Conservation (phyloP, 2,329 filamentous ascomycete species). For the Colletotrichum sp. region DNA sequence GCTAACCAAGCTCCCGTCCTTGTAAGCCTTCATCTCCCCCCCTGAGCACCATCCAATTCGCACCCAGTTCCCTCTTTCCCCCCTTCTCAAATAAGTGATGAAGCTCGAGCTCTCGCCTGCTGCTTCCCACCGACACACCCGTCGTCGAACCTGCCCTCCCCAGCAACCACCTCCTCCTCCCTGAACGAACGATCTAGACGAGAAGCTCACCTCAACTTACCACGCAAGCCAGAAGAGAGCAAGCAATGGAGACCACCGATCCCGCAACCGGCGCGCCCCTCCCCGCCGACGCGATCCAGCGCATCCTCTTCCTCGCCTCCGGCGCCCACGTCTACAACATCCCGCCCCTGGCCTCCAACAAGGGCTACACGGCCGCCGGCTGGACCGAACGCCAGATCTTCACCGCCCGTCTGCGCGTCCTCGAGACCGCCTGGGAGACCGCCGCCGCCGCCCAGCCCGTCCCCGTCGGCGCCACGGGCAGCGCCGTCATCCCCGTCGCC, state of each 20-base stretch:
- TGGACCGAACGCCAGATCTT: slow-evolving; percentile 88
- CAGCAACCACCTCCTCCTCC: background rate
- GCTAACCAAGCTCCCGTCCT: slow-evolving; percentile 18
- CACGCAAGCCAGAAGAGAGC: background rate
- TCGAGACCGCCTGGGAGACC: slow-evolving; percentile 70
- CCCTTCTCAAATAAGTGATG: background rate
- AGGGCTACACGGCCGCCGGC: slow-evolving; percentile 76
- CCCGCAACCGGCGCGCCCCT: slow-evolving; percentile 72
- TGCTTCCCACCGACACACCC: background rate
- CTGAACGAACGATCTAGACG: background rate
- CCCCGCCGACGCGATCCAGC: slow-evolving; percentile 80
- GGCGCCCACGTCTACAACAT: slow-evolving; percentile 87
- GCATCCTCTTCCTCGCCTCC: slow-evolving; percentile 78
- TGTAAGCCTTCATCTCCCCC: slow-evolving; percentile 18
- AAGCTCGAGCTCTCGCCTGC: background rate
- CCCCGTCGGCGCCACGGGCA: slow-evolving; percentile 11
- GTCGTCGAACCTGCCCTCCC: background rate
- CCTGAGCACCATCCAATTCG: slow-evolving; percentile 11
- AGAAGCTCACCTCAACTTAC: background rate
- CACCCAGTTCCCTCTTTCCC: background rate
- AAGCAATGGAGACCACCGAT: slow-evolving; percentile 68
- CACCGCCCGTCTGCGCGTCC: slow-evolving; percentile 78
- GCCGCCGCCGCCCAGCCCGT: slow-evolving; percentile 25
- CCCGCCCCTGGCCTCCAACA: slow-evolving; percentile 77
- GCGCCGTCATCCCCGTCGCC: slow-evolving; percentile 14